These are phyloP conservation scores for Setaria italica DNA, from an alignment of 202 grass and related monocot genomes.

Conservation along the genomic window DNA sequence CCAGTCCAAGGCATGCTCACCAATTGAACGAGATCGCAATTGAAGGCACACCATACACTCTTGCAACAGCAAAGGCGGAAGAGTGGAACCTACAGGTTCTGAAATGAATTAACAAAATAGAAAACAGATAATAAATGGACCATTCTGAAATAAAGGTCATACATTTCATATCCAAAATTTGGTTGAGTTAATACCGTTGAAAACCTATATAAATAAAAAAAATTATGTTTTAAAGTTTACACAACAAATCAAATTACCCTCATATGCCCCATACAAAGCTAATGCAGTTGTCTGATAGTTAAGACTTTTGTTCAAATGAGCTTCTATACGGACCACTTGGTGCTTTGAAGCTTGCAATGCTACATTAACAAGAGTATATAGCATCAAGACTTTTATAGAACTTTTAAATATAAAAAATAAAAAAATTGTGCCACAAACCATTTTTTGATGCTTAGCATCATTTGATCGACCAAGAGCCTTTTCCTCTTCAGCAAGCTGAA, in stretches of 20 bases:
- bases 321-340: conserved; percentile 53
- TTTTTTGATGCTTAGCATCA: conserved; percentile 57
- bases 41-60: conserved; percentile 57
- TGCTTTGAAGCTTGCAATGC: conserved; percentile 56
- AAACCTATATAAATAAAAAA: no score
- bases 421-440: conserved; percentile 46
- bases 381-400: conserved; percentile 28
- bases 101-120: conserved; percentile 32
- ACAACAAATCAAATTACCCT: conserved; percentile 42
- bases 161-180: no score
- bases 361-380: conserved; percentile 38
- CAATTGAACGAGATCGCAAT: conserved; percentile 69
- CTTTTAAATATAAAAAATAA: background rate
- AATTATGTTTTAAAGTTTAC: no score
- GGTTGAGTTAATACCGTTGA: no score
- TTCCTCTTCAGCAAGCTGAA: conserved; percentile 80
- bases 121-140: no score
- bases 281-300: conserved; percentile 85
- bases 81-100: conserved; percentile 64
- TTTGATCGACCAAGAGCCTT: conserved; percentile 64
- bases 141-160: no score
- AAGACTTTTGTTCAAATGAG: conserved; percentile 60
- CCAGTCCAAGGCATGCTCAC: conserved; percentile 41
- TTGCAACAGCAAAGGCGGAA: conserved; percentile 12
- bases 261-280: conserved; percentile 75